Evolutionary conservation across 73 alveolate species (phyloP), one percentile per base, ranked within the genome.

Genomic region (Uronychia binucleata): DNA sequence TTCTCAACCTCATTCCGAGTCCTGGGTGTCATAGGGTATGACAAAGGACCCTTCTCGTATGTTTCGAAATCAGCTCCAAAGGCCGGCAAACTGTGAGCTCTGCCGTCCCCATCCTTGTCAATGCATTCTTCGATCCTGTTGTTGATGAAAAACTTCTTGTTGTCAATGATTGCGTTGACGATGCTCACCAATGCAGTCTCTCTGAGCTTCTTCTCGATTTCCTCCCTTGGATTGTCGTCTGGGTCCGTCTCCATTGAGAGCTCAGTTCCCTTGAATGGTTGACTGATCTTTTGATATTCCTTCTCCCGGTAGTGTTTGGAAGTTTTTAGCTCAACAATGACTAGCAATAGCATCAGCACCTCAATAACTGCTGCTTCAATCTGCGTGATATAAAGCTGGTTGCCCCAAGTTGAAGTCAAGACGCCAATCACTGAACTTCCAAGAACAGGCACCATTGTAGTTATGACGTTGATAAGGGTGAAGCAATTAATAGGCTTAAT

Each of bases 181-280:
- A 84, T 74, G 27, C 81, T 34, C 33, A 74, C 84, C 34, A 89
- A 77, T 27, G 95, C 95, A 14, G 83, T 87, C 14, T 76, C 87
- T 83, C 95, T 83, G 0, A 82, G 33, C 28, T 82, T 59, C 59
- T 35, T 60, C 83, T 82, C 89, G 33, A 82, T 67, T 29, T 82
- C 74, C n/a, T 82, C 89, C 19, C 19, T 19, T 19, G 5, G n/a
- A 5, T 46, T 19, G 5, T 46, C 67, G 5, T 46, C 67, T 11
- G 67, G 19, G n/a, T 46, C 67, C 5, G n/a, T 46, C 19, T 46
- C 67, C 5, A 46, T 46, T 5, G 67, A 46, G 67, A 46, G 67
- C 19, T 46, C 67, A 19, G 67, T 46, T 46, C 67, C 67, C 19
- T 46, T 46, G 19, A 46, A 11, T 5, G 67, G 67, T 11, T 11